A percentile compares a stretch with the other conserved stretches of the same genome.
Evolutionary conservation across 352 stramenopile species (phyloP).

Genomic region (Halophytophthora batemanensis): DNA sequence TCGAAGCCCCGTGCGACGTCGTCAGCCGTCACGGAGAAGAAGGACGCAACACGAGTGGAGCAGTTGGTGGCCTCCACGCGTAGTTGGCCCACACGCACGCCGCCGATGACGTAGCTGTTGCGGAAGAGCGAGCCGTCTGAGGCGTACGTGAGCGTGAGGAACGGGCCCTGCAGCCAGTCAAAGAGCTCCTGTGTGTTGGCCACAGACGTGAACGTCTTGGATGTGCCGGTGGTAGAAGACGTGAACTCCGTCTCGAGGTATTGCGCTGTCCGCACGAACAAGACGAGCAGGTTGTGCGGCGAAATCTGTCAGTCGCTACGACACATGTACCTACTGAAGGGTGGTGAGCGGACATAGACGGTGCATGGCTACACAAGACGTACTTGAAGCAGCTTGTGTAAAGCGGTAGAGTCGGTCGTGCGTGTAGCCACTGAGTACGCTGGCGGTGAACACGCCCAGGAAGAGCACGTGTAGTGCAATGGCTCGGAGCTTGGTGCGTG

Average conservation of each 20-base stretch:
- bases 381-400: slow-evolving; percentile 25
- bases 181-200: slow-evolving; percentile 8
- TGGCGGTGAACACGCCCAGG: slow-evolving; percentile 38
- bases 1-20: background rate
- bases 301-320: background rate
- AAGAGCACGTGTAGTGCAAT: slow-evolving; percentile 48
- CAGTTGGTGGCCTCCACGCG: slow-evolving; percentile 34
- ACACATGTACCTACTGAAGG: no score
- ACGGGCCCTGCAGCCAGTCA: slow-evolving; percentile 16
- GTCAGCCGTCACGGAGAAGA: slow-evolving; percentile 15
- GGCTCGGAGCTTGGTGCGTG: slow-evolving; percentile 44
- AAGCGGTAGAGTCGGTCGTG: slow-evolving; percentile 40
- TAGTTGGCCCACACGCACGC: slow-evolving; percentile 44
- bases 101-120: slow-evolving; percentile 38
- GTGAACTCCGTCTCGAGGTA: slow-evolving; percentile 14
- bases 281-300: background rate
- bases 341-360: no score
- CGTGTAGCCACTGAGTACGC: slow-evolving; percentile 21
- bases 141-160: slow-evolving; percentile 9
- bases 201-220: slow-evolving; percentile 11
- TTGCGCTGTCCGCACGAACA: slow-evolving; percentile 3
- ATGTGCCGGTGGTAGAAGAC: slow-evolving; percentile 5
- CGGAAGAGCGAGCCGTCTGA: slow-evolving; percentile 1
- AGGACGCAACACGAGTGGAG: slow-evolving; percentile 27
- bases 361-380: slow-evolving; percentile 6